Evolutionary conservation across 2,329 filamentous ascomycete genomes (phyloP), one percentile per base, ranked within the genome.

Genomic region (Orbilia blumenaviensis): DNA sequence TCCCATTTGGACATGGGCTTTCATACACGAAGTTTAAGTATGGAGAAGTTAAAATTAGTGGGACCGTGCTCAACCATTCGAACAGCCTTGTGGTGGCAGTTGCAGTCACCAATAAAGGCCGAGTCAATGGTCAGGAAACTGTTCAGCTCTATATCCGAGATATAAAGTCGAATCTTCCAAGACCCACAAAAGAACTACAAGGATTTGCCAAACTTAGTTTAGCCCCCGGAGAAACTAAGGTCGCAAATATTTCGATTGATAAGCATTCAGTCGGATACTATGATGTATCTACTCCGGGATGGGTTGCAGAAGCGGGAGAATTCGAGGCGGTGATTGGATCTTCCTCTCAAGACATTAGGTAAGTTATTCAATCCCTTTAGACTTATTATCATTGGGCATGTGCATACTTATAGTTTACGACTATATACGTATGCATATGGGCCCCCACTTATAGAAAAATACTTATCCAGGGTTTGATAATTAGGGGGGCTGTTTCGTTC

Each of bases 191-290:
- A 67, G 84, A 87, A 81, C 85, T 92, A 27, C 89, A 87, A 82
- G 90, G 89, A 0, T 91, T 91, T 81, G 85, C 87, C 78, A 92
- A 91, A 84, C 87, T 90, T 0, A 85, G 83, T 58, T 82, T 92
- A 2, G 84, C 87, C 48, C 83, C 86, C 1, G 88, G 88, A 2
- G 86, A 85, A 78, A 83, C 82, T 3, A 81, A 84, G 78, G 79
- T 76, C 10, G 84, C 84, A 0, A 80, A 82, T 18, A 77, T 87
- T 25, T 81, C 74, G 18, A 78, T 86, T 10, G 82, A 86, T 72
- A 86, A 84, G 79, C 84, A 86, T 66, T 84, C 84, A 1, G 84
- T 86, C 14, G 85, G 85, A 1, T 91, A 91, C 82, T 91, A 89
- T 78, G 88, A 91, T 78, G 87, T 87, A 14, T 84, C 85, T 2